A percentile compares a stretch with the other conserved stretches of the same genome.
Conservation (phyloP, 1,284 basidiomycete species). For the Meripilus lineatus region DNA sequence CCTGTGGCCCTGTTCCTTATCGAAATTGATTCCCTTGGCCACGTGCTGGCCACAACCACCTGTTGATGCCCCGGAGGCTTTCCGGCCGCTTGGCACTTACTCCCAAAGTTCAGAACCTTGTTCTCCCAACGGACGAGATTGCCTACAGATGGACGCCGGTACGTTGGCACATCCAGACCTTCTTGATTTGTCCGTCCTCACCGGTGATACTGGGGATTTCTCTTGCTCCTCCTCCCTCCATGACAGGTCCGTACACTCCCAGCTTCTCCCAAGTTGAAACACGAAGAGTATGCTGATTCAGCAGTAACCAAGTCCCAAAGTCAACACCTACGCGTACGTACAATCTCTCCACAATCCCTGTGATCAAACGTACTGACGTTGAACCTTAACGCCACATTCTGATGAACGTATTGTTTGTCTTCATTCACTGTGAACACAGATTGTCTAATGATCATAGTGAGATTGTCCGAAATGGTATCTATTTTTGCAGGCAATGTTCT, state of each 20-base stretch:
- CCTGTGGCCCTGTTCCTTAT: neutral
- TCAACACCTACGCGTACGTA: neutral
- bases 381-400: conserved; percentile 29
- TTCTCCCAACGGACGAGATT: conserved; percentile 3
- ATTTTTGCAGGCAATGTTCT: neutral
- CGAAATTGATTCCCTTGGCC: neutral
- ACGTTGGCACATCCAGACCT: conserved; percentile 1
- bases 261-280: neutral
- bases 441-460: conserved; percentile 6
- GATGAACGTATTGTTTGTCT: conserved; percentile 17
- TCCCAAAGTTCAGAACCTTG: conserved; percentile 3
- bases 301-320: neutral
- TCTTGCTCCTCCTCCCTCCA: neutral
- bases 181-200: conserved; percentile 10
- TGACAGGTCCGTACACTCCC: neutral
- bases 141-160: conserved; percentile 10
- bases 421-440: conserved; percentile 5
- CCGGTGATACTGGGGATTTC: conserved; percentile 4
- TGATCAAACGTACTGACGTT: neutral
- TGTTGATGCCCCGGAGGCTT: neutral
- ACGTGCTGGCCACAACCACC: neutral
- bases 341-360: conserved; percentile 1
- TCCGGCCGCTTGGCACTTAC: neutral
- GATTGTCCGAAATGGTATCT: neutral
- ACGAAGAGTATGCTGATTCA: neutral